Base-by-base conservation (phyloP, 2,329 filamentous ascomycete genomes). In the Calonectria honghensis region DNA sequence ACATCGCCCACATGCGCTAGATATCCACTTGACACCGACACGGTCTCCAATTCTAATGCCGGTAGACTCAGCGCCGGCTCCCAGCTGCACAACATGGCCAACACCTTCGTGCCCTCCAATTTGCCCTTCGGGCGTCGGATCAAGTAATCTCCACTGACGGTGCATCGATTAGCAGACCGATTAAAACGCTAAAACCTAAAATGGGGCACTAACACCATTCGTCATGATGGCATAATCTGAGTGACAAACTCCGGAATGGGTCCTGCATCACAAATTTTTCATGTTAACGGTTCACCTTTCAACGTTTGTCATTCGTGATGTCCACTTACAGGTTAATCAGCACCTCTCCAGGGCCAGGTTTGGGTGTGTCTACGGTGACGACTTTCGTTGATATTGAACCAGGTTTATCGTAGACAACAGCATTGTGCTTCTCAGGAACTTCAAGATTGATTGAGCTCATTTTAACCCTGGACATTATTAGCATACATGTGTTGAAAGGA, bases 81-180 rank as follows among this genome's bases (percentile, higher is more conserved):
- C 68, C 5, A 65, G n/a, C 9, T 52, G 50, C 10, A 71, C 68
- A 6, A 71, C 57, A 20, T 39, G 24, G 20, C 69, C 63, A n/a
- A 70, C 61, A 18, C 69, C 69, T 67, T 72, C 69, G 50, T 72
- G 69, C 4, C 69, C 69, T 13, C 69, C 69, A 24, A 72, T 41
- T 67, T 72, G 69, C n/a, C 69, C 59, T 45, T 52, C 32, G 11
- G 68, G 63, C 0, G 63, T 65, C 27, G 63, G 63, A 10, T 18
- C 41, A 54, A 69, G 66, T 14, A 61, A 20, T 29, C 31, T 64
- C 54, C 54, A 70, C 68, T 70, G 2, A 45, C 6, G 7, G 2
- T 1, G 14, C 5, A 24, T 18, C 6, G 6, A n/a, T 52, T 39
- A 61, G 57, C 24, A 9, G 13, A 18, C 5, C 4, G n/a, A 29